phyloP scores from a whole-genome alignment of 1,139 yeast species.

The Suzukiozyma palmioleophila region DNA sequence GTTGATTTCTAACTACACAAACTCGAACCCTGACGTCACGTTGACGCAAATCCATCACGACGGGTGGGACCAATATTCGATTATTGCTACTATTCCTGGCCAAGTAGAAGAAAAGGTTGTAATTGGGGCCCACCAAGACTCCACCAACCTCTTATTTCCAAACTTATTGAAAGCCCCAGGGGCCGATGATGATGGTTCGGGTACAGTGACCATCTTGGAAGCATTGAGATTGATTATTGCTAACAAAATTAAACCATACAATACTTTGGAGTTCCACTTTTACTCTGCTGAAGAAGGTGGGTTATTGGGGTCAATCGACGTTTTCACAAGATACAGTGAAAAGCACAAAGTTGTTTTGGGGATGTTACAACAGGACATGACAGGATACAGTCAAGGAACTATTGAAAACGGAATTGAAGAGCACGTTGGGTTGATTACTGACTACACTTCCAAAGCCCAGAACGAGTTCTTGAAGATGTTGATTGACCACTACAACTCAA shows the following conservation, averaged over 20 bases:
- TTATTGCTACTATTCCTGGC: conserved; percentile 41
- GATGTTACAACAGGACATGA: conserved; percentile 94
- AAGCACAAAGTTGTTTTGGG: conserved; percentile 57
- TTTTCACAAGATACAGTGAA: conserved; percentile 54
- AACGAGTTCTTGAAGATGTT: conserved; percentile 60
- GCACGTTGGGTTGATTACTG: conserved; percentile 76
- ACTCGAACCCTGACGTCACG: conserved; percentile 32
- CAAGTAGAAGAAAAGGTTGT: conserved; percentile 45
- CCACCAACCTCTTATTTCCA: conserved; percentile 75
- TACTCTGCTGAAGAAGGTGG: conserved; percentile 97
- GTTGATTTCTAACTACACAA: conserved; percentile 40
- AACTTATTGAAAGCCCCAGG: conserved; percentile 77
- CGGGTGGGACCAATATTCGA: conserved; percentile 44
- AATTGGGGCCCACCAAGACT: conserved; percentile 89
- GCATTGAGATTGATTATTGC: conserved; percentile 56
- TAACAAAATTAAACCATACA: conserved; percentile 48
- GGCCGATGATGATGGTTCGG: conserved; percentile 94
- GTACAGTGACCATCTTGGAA: conserved; percentile 75
- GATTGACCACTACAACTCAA: conserved; percentile 56
- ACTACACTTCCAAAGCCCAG: conserved; percentile 59
- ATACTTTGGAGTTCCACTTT: conserved; percentile 88
- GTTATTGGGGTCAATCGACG: conserved; percentile 77
- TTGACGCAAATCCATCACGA: conserved; percentile 30
- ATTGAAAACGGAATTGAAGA: conserved; percentile 55
- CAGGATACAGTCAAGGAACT: conserved; percentile 68